phyloP scores from a whole-genome alignment of 805 yeast species.

The Blastobotrys americana region DNA sequence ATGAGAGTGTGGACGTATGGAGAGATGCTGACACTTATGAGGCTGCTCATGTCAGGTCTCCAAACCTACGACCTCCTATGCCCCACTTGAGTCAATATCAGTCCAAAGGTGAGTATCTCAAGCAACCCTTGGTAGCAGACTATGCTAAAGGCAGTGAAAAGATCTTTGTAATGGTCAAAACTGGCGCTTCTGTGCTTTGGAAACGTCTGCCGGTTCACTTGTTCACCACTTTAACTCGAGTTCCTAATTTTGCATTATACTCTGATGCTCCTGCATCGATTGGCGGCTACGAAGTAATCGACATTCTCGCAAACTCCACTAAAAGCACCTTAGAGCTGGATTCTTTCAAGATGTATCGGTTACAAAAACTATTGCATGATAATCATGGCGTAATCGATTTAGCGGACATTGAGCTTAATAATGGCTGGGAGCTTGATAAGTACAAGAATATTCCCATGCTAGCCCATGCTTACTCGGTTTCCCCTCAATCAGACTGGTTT shows the following conservation, averaged over 20 bases:
- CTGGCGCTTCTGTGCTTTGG: constrained; percentile 32
- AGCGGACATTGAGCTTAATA: constrained; percentile 12
- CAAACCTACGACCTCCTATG: constrained; percentile 1
- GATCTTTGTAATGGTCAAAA: constrained; percentile 31
- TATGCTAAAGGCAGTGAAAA: constrained; percentile 7
- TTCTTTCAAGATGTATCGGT: constrained; percentile 22
- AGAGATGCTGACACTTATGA: constrained; percentile 9
- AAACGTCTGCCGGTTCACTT: constrained; percentile 32
- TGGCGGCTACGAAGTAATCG: constrained; percentile 30
- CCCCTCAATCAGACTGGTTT: constrained; percentile 31
- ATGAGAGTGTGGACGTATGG: constrained; percentile 11
- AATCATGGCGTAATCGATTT: constrained; percentile 22
- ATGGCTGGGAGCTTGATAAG: constrained; percentile 32
- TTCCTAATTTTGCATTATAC: constrained; percentile 30
- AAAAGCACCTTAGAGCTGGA: constrained; percentile 11
- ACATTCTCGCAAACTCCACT: constrained; percentile 24
- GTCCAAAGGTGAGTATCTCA: constrained; percentile 15
- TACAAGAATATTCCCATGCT: constrained; percentile 35
- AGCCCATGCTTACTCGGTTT: constrained; percentile 27
- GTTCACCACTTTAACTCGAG: constrained; percentile 28
- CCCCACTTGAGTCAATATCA: constrained; percentile 3
- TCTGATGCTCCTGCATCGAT: constrained; percentile 29
- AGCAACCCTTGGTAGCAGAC: constrained; percentile 14
- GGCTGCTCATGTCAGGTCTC: constrained; percentile 5
- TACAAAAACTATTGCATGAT: constrained; percentile 19